A percentile compares a stretch with the other conserved stretches of the same genome.
Evolutionary conservation across 306 rosid genomes (phyloP).

Genomic region (Ammopiptanthus mongolicus): DNA sequence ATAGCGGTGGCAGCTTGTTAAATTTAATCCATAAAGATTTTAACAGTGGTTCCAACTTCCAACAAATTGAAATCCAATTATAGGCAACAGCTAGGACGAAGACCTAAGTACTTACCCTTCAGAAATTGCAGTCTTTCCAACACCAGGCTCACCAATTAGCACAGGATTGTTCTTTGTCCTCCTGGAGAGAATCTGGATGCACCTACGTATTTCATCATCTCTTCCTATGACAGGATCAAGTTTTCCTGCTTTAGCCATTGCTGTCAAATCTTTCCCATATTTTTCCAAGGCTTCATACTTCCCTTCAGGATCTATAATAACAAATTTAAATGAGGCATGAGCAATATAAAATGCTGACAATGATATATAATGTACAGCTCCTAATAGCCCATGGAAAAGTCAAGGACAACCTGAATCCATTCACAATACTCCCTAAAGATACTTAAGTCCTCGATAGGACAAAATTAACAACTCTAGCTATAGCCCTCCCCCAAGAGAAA

Average conservation of each 20-base stretch:
- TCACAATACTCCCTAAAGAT: background rate
- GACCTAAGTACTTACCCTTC: slow-evolving; percentile 56
- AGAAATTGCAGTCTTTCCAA: slow-evolving; percentile 79
- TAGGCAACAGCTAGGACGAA: background rate
- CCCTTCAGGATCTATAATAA: slow-evolving; percentile 69
- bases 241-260: slow-evolving; percentile 67
- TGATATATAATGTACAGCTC: background rate
- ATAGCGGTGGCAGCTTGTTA: background rate
- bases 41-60: background rate
- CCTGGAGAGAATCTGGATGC: slow-evolving; percentile 80
- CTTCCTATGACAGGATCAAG: slow-evolving; percentile 87
- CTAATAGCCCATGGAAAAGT: background rate
- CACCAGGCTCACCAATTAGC: slow-evolving; percentile 82
- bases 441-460: background rate
- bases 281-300: slow-evolving; percentile 69
- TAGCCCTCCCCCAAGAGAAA: background rate
- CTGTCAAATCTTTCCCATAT: slow-evolving; percentile 76
- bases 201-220: slow-evolving; percentile 75
- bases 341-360: slow-evolving; percentile 12
- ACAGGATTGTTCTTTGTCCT: slow-evolving; percentile 87
- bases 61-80: background rate
- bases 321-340: slow-evolving; percentile 4
- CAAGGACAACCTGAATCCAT: background rate
- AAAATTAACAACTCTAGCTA: background rate
- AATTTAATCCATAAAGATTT: background rate